A percentile compares a stretch with the other conserved stretches of the same genome.
Conservation (phyloP, 805 yeast species). For the Hanseniaspora lachancei region DNA sequence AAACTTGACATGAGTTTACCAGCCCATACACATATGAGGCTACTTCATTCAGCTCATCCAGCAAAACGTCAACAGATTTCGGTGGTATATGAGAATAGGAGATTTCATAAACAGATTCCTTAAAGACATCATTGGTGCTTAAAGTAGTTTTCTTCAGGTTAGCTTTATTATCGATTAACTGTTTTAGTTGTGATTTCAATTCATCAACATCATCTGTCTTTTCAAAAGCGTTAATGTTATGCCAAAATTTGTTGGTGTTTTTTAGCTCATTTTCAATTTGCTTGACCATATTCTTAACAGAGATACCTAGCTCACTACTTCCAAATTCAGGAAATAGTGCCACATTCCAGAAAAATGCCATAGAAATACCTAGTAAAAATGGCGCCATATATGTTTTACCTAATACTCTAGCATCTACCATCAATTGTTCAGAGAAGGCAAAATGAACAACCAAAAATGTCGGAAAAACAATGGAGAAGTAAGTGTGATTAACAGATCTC, state of each 20-base stretch:
- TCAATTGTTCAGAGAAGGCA: conserved; percentile 31
- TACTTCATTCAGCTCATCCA: conserved; percentile 26
- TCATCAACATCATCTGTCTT: conserved; percentile 3
- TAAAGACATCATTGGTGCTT: conserved; percentile 29
- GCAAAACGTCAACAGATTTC: conserved; percentile 27
- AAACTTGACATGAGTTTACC: conserved; percentile 37
- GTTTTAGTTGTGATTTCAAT: conserved; percentile 23
- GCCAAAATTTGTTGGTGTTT: conserved; percentile 28
- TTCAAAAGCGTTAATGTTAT: conserved; percentile 12
- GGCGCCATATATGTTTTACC: conserved; percentile 32
- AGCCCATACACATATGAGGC: conserved; percentile 31
- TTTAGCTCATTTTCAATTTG: conserved; percentile 32
- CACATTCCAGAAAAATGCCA: conserved; percentile 33
- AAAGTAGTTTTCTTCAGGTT: conserved; percentile 26
- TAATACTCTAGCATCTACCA: conserved; percentile 23
- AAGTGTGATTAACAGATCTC: conserved; percentile 35
- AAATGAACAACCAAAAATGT: conserved; percentile 40
- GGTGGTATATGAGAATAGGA: conserved; percentile 39
- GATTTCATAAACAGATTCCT: conserved; percentile 38
- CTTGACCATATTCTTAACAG: conserved; percentile 30
- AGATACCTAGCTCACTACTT: conserved; percentile 35
- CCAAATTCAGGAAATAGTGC: conserved; percentile 41
- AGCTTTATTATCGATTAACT: conserved; percentile 27
- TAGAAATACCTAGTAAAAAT: conserved; percentile 34
- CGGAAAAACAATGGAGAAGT: conserved; percentile 36